A percentile compares a stretch with the other conserved stretches of the same genome.
Conservation (phyloP, 2,329 filamentous ascomycete species). For the Colletotrichum musicola region DNA sequence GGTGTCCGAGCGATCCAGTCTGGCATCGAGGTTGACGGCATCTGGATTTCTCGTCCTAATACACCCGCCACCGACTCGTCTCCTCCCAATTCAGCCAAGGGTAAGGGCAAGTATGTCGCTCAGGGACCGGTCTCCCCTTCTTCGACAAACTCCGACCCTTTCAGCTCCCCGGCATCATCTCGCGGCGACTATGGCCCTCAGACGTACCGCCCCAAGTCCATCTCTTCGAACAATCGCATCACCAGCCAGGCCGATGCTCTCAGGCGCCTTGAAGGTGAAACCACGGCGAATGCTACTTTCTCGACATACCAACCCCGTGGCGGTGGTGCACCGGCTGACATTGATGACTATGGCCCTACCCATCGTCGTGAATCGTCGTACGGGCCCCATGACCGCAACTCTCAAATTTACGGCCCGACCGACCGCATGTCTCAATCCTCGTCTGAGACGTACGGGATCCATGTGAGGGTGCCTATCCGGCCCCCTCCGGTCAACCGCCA, state of each 20-base stretch:
- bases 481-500: slow-evolving; percentile 32
- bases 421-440: not conserved
- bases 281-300: not conserved
- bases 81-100: slow-evolving; percentile 29
- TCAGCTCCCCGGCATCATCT: slow-evolving; percentile 27
- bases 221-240: slow-evolving; percentile 5
- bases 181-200: slow-evolving; percentile 21
- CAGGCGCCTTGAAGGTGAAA: slow-evolving; percentile 33
- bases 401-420: not conserved
- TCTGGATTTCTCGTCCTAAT: slow-evolving; percentile 75
- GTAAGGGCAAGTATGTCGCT: slow-evolving; percentile 37
- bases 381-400: slow-evolving; percentile 10
- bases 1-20: slow-evolving; percentile 87
- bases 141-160: slow-evolving; percentile 27
- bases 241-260: slow-evolving; percentile 30
- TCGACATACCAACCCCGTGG: slow-evolving; percentile 29
- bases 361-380: not conserved
- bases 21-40: slow-evolving; percentile 86
- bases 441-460: slow-evolving; percentile 14
- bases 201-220: slow-evolving; percentile 36
- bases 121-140: slow-evolving; percentile 27
- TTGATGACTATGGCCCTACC: not conserved
- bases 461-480: slow-evolving; percentile 22
- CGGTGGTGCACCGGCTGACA: not conserved
- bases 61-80: slow-evolving; percentile 48